Conservation (phyloP, 2,329 filamentous ascomycete species). For the Hypoxylon sp. region DNA sequence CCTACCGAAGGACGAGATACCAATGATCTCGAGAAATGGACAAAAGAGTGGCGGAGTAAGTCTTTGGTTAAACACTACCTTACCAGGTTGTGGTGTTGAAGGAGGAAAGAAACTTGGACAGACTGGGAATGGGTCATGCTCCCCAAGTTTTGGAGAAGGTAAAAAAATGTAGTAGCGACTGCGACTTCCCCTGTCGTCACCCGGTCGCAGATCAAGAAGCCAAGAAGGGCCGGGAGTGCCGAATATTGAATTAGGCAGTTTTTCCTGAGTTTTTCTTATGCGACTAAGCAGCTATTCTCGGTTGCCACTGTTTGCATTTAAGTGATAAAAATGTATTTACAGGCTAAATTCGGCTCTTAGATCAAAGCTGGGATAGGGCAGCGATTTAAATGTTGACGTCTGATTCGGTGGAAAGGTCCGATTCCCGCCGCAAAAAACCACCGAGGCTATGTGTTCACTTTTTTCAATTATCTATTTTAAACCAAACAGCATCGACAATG, state of each 20-base stretch:
- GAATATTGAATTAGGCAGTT: conserved; percentile 46
- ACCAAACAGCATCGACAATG: conserved; percentile 24
- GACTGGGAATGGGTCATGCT: conserved; percentile 37
- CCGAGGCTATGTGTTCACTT: conserved; percentile 40
- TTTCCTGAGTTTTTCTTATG: conserved; percentile 23
- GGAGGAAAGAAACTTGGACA: conserved; percentile 39
- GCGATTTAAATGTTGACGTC: conserved; percentile 31
- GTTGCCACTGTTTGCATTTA: conserved; percentile 36
- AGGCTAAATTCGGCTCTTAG: conserved; percentile 50
- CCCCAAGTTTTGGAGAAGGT: conserved; percentile 39
- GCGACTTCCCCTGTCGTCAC: conserved; percentile 46
- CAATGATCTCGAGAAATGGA: conserved; percentile 50
- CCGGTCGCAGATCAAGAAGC: conserved; percentile 45
- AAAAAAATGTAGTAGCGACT: conserved; percentile 44
- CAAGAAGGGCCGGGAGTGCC: conserved; percentile 43
- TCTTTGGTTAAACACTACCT: conserved; percentile 53
- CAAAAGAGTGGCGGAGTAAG: conserved; percentile 67
- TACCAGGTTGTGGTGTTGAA: conserved; percentile 40
- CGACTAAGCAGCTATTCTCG: conserved; percentile 7
- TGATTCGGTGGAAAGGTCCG: conserved; percentile 50
- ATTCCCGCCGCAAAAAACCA: conserved; percentile 45
- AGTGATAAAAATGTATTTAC: conserved; percentile 42
- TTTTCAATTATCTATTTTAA: conserved; percentile 11
- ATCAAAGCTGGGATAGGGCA: conserved; percentile 37
- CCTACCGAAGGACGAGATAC: conserved; percentile 50